Evolutionary conservation across 2,329 filamentous ascomycete species (phyloP), one percentile per base, ranked within the genome.

Genomic region (Cladosporium sp.): DNA sequence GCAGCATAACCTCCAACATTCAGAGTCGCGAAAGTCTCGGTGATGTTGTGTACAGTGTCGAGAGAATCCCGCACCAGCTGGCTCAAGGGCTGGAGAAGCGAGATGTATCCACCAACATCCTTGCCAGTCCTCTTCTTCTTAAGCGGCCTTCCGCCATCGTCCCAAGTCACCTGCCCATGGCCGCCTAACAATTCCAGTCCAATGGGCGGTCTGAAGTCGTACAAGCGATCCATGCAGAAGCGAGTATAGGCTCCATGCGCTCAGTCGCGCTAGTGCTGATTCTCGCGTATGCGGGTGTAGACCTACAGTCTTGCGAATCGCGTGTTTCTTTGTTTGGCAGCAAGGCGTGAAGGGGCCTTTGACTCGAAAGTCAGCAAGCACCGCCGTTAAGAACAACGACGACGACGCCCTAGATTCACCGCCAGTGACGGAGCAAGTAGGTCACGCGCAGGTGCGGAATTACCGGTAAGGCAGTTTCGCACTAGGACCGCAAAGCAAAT

Each of bases 181-280:
- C 30, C 42, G 8, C 25, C n/a, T 22, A 28, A 20, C 58, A 51
- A 36, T 12, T 50, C 37, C 52, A 51, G 51, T 51, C 51, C 59
- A 51, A 58, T 38, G 20, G 61, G 54, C 34, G 54, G n/a, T 25
- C 45, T 45, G 36, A 55, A 57, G 17, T 52, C 49, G 43, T 59
- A 50, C 28, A 63, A 36, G 39, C 54, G 51, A 22, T 63, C 61
- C 61, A 63, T 63, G 43, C 57, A 59, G 59, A 64, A 15, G 20
- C 34, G 34, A 36, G 6, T 34, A 22, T 22, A 17, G 42, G 30
- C 20, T 43, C 54, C 54, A 56, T 56, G 54, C 54, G 54, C 54
- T 20, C 28, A 45, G 28, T 34, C 25, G 51, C 39, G 51, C 39
- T 34, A 22, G 38, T 55, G 51, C 17, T 34, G 38, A 22, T 20